These are phyloP conservation scores for Aureobasidium sp. DNA, from an alignment of 2,329 filamentous ascomycete species.

Conservation along the genomic window DNA sequence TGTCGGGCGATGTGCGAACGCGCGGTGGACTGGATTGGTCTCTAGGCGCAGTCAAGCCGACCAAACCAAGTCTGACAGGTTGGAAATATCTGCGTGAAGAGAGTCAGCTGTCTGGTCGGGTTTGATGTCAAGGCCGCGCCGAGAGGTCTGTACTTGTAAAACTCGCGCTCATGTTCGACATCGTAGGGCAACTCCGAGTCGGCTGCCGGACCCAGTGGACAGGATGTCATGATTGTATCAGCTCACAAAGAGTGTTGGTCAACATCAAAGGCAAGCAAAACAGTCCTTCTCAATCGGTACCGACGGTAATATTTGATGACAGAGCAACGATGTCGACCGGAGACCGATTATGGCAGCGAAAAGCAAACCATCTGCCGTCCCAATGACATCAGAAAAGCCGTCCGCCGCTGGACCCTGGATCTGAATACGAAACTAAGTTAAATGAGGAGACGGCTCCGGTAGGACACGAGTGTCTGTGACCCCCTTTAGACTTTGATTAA, in stretches of 20 bases:
- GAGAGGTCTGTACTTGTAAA: slow-evolving; percentile 20
- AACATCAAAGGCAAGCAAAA: neutral
- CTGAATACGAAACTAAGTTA: too few species aligned
- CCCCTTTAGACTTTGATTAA: too few species aligned
- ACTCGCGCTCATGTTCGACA: slow-evolving; percentile 23
- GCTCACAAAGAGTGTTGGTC: neutral
- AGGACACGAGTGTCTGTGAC: too few species aligned
- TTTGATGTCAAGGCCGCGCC: slow-evolving; percentile 11
- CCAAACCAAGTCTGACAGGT: slow-evolving; percentile 16
- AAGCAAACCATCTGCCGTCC: neutral
- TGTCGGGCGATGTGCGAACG: slow-evolving; percentile 20
- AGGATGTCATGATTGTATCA: neutral
- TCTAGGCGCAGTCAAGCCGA: slow-evolving; percentile 15
- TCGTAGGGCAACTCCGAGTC: slow-evolving; percentile 14
- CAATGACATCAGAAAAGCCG: neutral
- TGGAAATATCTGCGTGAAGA: slow-evolving; percentile 4
- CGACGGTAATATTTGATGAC: neutral
- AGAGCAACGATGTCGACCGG: neutral
- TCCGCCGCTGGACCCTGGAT: neutral
- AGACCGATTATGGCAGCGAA: neutral
- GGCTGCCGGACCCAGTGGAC: neutral
- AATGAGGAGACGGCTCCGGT: neutral
- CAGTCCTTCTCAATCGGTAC: neutral
- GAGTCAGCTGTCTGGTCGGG: neutral
- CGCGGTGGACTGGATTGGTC: neutral